Conservation (phyloP, 352 stramenopile genomes). For the Phytophthora brassicae region DNA sequence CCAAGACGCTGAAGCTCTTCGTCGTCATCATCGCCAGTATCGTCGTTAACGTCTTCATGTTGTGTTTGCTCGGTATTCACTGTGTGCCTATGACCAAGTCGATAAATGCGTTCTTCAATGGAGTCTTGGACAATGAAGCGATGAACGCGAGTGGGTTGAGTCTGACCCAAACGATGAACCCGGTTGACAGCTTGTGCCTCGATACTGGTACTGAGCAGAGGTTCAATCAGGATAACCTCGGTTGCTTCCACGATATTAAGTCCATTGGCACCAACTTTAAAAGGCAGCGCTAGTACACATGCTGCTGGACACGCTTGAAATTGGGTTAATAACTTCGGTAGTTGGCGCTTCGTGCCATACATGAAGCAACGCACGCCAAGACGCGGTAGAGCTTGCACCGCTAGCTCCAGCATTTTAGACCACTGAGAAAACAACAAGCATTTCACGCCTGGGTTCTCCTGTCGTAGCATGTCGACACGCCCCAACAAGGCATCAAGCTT, state of each 20-base stretch:
- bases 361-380: constrained; percentile 75
- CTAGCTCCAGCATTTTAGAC: constrained; percentile 78
- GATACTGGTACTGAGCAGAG: constrained; percentile 82
- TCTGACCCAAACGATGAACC: constrained; percentile 91
- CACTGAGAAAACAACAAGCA: constrained; percentile 92
- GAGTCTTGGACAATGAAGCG: constrained; percentile 89
- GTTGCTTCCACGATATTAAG: constrained; percentile 93
- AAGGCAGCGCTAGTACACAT: constrained; percentile 73
- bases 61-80: background rate
- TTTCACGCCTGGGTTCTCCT: constrained; percentile 70
- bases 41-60: constrained; percentile 19
- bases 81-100: constrained; percentile 20
- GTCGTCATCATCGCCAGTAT: constrained; percentile 16
- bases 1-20: constrained; percentile 28
- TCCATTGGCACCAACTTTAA: constrained; percentile 90
- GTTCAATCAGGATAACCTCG: constrained; percentile 91
- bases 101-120: constrained; percentile 89
- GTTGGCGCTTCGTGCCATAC: constrained; percentile 58
- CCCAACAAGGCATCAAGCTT: constrained; percentile 71
- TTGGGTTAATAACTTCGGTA: constrained; percentile 43
- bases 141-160: constrained; percentile 76
- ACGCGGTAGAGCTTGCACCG: constrained; percentile 25
- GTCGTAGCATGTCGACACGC: constrained; percentile 48
- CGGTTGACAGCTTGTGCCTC: constrained; percentile 90
- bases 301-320: constrained; percentile 55